A percentile compares a stretch with the other conserved stretches of the same genome.
phyloP scores from a whole-genome alignment of 257 asterid genomes.

The Jasminum sambac region DNA sequence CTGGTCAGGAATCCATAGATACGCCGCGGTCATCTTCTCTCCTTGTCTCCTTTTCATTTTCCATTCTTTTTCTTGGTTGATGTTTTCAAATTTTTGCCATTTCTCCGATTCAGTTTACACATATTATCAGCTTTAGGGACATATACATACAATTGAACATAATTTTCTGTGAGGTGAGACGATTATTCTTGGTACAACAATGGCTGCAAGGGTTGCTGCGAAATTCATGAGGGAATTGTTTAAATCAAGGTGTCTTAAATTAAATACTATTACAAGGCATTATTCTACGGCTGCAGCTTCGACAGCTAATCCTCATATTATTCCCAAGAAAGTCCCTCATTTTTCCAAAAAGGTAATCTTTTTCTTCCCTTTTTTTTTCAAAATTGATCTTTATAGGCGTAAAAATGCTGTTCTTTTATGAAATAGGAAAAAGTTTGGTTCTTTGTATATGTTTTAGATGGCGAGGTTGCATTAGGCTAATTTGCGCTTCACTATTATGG shows the following conservation, averaged over 20 bases:
- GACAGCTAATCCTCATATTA: background rate
- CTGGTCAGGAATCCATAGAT: background rate
- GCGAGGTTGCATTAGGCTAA: background rate
- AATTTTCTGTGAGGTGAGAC: background rate
- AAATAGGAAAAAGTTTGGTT: background rate
- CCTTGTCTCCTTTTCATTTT: background rate
- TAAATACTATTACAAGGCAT: background rate
- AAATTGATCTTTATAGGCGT: background rate
- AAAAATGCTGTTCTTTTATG: background rate
- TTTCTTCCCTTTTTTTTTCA: background rate
- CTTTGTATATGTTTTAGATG: background rate
- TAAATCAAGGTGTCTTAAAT: background rate
- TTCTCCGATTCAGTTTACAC: too few species aligned
- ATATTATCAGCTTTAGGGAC: background rate
- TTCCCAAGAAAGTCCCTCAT: slow-evolving; percentile 28
- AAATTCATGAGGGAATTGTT: background rate
- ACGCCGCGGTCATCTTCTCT: background rate
- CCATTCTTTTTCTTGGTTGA: background rate
- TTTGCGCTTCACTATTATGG: background rate
- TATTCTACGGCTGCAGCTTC: background rate
- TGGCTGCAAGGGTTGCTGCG: slow-evolving; percentile 3
- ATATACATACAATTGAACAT: background rate
- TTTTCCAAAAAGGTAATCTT: slow-evolving; percentile 36
- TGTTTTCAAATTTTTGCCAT: background rate
- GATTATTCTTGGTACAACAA: background rate